Percentiles rank a stretch among this genome's conserved stretches.
These are phyloP conservation scores for Xylariales sp. DNA, from an alignment of 2,329 filamentous ascomycete genomes.

Conservation along the genomic window DNA sequence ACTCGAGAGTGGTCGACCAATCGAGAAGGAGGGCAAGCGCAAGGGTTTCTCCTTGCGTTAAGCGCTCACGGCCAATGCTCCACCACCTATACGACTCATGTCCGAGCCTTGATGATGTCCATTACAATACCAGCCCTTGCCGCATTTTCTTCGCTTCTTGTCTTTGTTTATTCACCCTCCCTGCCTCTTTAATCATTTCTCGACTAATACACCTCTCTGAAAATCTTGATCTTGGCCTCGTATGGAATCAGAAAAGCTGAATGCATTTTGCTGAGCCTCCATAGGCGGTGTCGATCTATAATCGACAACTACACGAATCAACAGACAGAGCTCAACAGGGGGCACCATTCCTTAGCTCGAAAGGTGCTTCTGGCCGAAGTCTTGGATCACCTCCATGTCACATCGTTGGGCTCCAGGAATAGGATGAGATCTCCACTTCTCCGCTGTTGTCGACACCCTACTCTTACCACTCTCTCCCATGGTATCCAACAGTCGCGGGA, in stretches of 20 bases:
- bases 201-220: slow-evolving; percentile 32
- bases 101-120: slow-evolving; percentile 55
- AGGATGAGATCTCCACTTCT: too few relatives aligned
- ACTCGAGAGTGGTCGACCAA: slow-evolving; percentile 88
- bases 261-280: too few relatives aligned
- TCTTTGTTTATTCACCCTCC: slow-evolving; percentile 34
- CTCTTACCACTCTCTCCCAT: too few relatives aligned
- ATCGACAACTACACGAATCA: too few relatives aligned
- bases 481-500: too few relatives aligned
- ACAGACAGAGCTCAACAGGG: too few relatives aligned
- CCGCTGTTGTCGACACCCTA: too few relatives aligned
- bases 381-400: too few relatives aligned
- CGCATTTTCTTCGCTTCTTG: slow-evolving; percentile 45
- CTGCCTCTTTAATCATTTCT: slow-evolving; percentile 39
- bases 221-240: slow-evolving; percentile 21
- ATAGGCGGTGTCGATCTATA: too few relatives aligned
- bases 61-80: slow-evolving; percentile 26
- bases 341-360: too few relatives aligned
- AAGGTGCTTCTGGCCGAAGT: too few relatives aligned
- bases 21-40: slow-evolving; percentile 97
- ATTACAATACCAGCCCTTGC: slow-evolving; percentile 55
- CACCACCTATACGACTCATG: slow-evolving; percentile 43
- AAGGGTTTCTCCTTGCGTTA: slow-evolving; percentile 99
- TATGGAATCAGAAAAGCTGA: slow-evolving; percentile 2
- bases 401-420: too few relatives aligned